Percentiles rank a stretch among this genome's conserved stretches.
Evolutionary conservation across 495 filamentous ascomycete genomes (phyloP).

Genomic region (Schizothecium vesticola): DNA sequence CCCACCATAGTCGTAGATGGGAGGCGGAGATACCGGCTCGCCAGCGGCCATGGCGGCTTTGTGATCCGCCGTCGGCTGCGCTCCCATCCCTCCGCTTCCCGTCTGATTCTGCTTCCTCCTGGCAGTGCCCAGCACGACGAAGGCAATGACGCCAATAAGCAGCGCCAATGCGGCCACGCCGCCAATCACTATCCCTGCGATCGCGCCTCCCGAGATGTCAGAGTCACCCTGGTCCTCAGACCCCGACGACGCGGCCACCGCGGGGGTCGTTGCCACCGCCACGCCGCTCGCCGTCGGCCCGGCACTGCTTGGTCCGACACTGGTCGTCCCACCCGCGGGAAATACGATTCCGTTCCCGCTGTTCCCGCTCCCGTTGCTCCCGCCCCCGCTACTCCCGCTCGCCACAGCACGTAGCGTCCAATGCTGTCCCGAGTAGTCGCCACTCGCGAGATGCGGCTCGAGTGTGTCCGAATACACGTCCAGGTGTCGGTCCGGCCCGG

Average conservation of each 20-base stretch:
- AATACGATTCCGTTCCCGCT: no score
- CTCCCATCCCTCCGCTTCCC: no score
- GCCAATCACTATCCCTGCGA: neutral
- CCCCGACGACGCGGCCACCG: neutral
- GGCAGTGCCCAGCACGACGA: neutral
- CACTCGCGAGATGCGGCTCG: slow-evolving; percentile 6
- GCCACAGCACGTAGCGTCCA: slow-evolving; percentile 18
- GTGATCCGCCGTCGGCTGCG: no score
- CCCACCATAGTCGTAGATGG: no score
- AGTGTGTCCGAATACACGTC: slow-evolving; percentile 8
- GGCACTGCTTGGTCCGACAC: no score
- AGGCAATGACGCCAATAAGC: neutral
- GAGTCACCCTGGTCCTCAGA: neutral
- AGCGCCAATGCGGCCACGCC: neutral
- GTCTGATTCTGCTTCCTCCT: no score
- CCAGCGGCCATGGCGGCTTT: no score
- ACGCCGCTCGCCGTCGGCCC: neutral
- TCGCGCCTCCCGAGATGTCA: neutral
- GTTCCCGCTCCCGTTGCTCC: no score
- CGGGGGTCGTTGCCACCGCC: neutral
- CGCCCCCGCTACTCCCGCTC: neutral
- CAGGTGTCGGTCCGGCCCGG: slow-evolving; percentile 9
- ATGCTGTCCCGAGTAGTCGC: slow-evolving; percentile 17
- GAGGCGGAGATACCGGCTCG: no score
- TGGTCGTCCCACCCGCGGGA: no score